Evolutionary conservation across 176 grass and related monocot genomes (phyloP).

Genomic region (Lolium multiflorum): DNA sequence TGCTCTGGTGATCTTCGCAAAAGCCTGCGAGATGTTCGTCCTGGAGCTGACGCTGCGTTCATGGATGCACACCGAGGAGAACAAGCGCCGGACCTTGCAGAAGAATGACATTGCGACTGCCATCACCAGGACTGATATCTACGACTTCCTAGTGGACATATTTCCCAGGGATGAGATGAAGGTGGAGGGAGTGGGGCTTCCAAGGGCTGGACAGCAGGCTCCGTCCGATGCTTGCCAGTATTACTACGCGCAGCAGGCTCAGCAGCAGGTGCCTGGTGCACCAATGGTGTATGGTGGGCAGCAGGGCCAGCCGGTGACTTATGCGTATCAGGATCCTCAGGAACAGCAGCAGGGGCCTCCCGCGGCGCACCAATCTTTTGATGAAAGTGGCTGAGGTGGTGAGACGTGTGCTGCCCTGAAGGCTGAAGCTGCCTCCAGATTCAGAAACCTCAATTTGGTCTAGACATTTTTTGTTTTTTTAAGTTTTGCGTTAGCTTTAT

Average conservation of each 20-base stretch:
- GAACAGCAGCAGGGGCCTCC: slow-evolving; percentile 38
- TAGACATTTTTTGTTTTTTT: no score
- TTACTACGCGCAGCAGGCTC: slow-evolving; percentile 34
- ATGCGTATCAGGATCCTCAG: slow-evolving; percentile 51
- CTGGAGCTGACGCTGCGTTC: slow-evolving; percentile 67
- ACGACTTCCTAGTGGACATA: slow-evolving; percentile 68
- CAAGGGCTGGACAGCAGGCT: slow-evolving; percentile 34
- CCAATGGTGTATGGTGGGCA: slow-evolving; percentile 43
- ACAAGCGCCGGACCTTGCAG: slow-evolving; percentile 58
- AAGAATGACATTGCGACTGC: slow-evolving; percentile 65
- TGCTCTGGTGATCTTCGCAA: slow-evolving; percentile 59
- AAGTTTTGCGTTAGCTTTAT: no score
- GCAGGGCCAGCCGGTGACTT: slow-evolving; percentile 45
- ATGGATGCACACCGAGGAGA: slow-evolving; percentile 76
- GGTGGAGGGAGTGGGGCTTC: slow-evolving; percentile 47
- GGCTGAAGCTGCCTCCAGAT: neutral
- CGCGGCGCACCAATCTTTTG: slow-evolving; percentile 34
- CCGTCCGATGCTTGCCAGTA: slow-evolving; percentile 46
- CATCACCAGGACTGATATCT: slow-evolving; percentile 63
- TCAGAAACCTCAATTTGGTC: no score
- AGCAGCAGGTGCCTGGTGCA: slow-evolving; percentile 38
- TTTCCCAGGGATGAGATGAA: slow-evolving; percentile 53
- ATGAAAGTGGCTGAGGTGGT: slow-evolving; percentile 35
- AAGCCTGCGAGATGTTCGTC: slow-evolving; percentile 67
- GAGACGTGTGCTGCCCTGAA: neutral